A percentile compares a stretch with the other conserved stretches of the same genome.
Conservation (phyloP, 257 asterid genomes). For the Craterostigma plantagineum region DNA sequence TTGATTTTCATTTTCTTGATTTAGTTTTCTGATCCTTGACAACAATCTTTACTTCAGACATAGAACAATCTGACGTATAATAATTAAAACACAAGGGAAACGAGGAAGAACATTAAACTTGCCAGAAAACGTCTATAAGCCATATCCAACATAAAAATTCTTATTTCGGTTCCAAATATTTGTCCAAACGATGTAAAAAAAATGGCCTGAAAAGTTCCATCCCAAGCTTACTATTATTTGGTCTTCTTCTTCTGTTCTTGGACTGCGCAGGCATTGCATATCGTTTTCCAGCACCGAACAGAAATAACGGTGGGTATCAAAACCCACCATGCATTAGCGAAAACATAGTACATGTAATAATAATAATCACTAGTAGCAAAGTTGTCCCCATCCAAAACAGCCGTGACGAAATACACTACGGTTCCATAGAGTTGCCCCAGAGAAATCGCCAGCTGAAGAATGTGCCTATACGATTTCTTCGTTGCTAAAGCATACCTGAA, state of each 20-base stretch:
- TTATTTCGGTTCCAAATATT: no score
- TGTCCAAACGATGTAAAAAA: no score
- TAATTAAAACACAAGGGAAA: no score
- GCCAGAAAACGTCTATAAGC: no score
- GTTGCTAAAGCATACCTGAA: conserved; percentile 77
- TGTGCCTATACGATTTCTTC: conserved; percentile 45
- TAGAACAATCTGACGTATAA: no score
- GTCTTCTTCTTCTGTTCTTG: conserved; percentile 30
- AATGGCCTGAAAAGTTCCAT: no score
- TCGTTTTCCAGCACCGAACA: conserved; percentile 63
- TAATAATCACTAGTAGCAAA: conserved; percentile 38
- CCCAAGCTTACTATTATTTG: conserved; percentile 22
- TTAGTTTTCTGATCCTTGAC: no score
- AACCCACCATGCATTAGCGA: conserved; percentile 74
- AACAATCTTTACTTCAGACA: no score
- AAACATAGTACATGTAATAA: conserved; percentile 45
- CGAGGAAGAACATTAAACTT: no score
- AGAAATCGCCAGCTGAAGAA: conserved; percentile 68
- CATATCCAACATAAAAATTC: no score
- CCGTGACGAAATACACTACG: conserved; percentile 44
- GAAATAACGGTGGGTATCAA: conserved; percentile 45
- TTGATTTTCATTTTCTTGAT: no score
- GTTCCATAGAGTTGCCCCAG: conserved; percentile 89
- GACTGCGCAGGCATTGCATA: conserved; percentile 38
- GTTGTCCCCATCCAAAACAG: conserved; percentile 73